Percentiles rank a stretch among this genome's conserved stretches.
phyloP scores from a whole-genome alignment of 441 rosid species.

The Eutrema salsugineum region DNA sequence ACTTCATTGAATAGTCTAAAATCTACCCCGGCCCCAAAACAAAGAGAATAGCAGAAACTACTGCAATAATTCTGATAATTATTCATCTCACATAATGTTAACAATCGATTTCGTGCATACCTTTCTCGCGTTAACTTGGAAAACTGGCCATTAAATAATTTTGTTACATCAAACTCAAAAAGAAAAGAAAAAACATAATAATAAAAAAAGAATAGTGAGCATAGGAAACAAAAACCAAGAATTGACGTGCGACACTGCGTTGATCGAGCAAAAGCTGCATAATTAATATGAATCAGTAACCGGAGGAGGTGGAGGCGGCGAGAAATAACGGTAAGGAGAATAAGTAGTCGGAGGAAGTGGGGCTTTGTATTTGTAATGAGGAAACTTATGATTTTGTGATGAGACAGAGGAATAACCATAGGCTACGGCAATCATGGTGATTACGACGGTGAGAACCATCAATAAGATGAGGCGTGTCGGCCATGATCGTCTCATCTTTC shows the following conservation, averaged over 20 bases:
- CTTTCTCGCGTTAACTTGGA: slow-evolving; percentile 4
- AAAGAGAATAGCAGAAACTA: background rate
- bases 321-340: slow-evolving; percentile 38
- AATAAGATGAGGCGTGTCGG: slow-evolving; percentile 7
- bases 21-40: background rate
- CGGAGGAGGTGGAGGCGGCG: slow-evolving; percentile 31
- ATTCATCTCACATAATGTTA: background rate
- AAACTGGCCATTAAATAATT: background rate
- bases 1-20: background rate
- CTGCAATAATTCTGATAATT: background rate
- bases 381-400: slow-evolving; percentile 29
- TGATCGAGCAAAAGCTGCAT: slow-evolving; percentile 11
- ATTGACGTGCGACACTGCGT: background rate
- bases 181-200: background rate
- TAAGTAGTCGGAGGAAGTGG: slow-evolving; percentile 25
- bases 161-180: slow-evolving; percentile 6
- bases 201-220: background rate
- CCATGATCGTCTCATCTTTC: slow-evolving; percentile 28
- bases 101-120: background rate
- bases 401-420: slow-evolving; percentile 27
- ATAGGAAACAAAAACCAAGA: background rate
- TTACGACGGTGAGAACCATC: slow-evolving; percentile 6
- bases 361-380: slow-evolving; percentile 35
- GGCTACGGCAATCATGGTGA: slow-evolving; percentile 26
- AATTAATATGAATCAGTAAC: slow-evolving; percentile 7